Conservation (phyloP, 768 basidiomycete genomes). For the Paxillus ammoniavirescens region DNA sequence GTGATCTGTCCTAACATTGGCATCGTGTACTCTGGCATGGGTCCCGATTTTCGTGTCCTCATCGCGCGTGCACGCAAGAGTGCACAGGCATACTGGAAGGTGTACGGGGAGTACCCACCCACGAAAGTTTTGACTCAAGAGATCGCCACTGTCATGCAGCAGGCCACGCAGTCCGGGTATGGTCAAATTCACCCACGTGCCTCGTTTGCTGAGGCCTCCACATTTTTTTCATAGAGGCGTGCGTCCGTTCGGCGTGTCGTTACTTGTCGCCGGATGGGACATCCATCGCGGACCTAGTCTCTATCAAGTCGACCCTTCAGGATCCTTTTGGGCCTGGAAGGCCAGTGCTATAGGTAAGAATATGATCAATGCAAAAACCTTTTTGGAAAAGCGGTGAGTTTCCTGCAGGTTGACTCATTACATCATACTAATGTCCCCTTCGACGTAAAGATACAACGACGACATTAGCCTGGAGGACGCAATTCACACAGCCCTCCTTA, state of each 20-base stretch:
- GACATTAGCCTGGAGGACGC: slow-evolving; percentile 98
- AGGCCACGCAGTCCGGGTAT: slow-evolving; percentile 98
- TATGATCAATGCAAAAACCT: slow-evolving; percentile 99
- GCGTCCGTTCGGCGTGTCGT: slow-evolving; percentile 96
- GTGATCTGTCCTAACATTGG: slow-evolving; percentile 98
- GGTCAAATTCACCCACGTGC: slow-evolving; percentile 30
- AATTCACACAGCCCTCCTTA: slow-evolving; percentile 96
- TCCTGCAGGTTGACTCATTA: slow-evolving; percentile 23
- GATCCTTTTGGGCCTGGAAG: slow-evolving; percentile 99
- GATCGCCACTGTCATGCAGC: slow-evolving; percentile 97
- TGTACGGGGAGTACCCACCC: slow-evolving; percentile 97
- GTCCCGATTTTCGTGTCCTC: slow-evolving; percentile 95
- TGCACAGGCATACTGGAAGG: slow-evolving; percentile 99
- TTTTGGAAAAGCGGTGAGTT: slow-evolving; percentile 93
- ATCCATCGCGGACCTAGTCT: slow-evolving; percentile 90
- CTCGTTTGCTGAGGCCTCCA: slow-evolving; percentile 28
- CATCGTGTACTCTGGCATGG: slow-evolving; percentile 99
- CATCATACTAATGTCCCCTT: slow-evolving; percentile 13
- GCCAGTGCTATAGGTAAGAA: slow-evolving; percentile 99
- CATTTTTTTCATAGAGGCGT: slow-evolving; percentile 74
- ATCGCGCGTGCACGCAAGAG: slow-evolving; percentile 95
- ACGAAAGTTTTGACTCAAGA: slow-evolving; percentile 96
- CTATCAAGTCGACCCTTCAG: slow-evolving; percentile 98
- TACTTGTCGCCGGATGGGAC: slow-evolving; percentile 98
- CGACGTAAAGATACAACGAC: slow-evolving; percentile 83